Conservation (phyloP, 257 asterid genomes). For the Capsicum chinense region DNA sequence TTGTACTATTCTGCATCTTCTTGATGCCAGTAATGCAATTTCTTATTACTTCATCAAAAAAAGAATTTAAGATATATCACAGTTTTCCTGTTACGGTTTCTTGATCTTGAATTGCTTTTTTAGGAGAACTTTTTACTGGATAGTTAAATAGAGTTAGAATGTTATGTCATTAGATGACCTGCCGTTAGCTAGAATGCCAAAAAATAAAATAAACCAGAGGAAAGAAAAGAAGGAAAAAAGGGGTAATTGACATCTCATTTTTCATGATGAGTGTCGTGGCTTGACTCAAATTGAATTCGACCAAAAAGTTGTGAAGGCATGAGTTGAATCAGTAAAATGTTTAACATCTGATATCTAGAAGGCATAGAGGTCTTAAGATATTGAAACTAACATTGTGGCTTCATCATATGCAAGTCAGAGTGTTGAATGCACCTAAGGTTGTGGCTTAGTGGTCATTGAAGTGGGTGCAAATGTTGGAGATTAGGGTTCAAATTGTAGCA, state of each 20-base stretch:
- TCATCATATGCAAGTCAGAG: background rate
- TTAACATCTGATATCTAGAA: slow-evolving; percentile 2
- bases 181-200: background rate
- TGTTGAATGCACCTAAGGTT: background rate
- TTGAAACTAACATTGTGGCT: background rate
- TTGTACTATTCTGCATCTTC: no score
- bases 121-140: background rate
- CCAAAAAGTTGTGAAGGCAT: slow-evolving; percentile 23
- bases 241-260: background rate
- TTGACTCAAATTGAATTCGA: background rate
- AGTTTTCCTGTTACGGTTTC: background rate
- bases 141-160: background rate
- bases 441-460: background rate
- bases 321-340: background rate
- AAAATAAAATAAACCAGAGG: background rate
- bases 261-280: background rate
- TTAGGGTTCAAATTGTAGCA: background rate
- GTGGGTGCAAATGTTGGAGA: background rate
- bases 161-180: slow-evolving; percentile 18
- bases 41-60: no score
- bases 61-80: background rate
- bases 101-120: background rate
- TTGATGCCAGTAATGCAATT: no score
- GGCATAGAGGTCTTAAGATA: background rate
- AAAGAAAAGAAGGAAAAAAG: background rate